Evolutionary conservation across 2,329 filamentous ascomycete genomes (phyloP).

Genomic region (Chrysoporthe austroafricana): DNA sequence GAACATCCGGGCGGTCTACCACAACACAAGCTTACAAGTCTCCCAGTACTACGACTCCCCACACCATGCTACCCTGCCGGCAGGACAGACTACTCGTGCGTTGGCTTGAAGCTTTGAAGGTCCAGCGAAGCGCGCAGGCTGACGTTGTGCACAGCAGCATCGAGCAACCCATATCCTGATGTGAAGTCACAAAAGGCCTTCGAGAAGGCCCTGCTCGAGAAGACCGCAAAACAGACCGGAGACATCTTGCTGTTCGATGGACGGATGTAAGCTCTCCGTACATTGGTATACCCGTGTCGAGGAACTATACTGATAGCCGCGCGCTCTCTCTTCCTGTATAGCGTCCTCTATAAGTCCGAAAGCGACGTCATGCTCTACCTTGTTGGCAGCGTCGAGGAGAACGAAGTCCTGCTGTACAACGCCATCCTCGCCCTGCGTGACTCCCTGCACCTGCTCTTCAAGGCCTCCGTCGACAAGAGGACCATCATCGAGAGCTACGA

Average conservation of each 20-base stretch:
- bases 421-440: constrained; percentile 90
- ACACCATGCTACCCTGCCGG: constrained; percentile 47
- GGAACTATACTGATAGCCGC: background rate
- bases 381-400: constrained; percentile 89
- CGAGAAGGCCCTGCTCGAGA: constrained; percentile 92
- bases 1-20: background rate
- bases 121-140: constrained; percentile 7
- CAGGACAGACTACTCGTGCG: constrained; percentile 34
- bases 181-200: constrained; percentile 95
- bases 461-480: constrained; percentile 97
- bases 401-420: constrained; percentile 95
- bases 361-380: constrained; percentile 96
- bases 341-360: constrained; percentile 95
- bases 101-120: constrained; percentile 29
- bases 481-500: constrained; percentile 99
- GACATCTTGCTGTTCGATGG: constrained; percentile 99
- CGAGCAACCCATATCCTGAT: constrained; percentile 78
- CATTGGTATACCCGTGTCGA: background rate
- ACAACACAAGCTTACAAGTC: constrained; percentile 20
- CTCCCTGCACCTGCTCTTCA: constrained; percentile 86
- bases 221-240: constrained; percentile 92
- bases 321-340: background rate
- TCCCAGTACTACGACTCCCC: constrained; percentile 70
- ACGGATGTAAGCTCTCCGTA: constrained; percentile 56
- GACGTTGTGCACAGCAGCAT: constrained; percentile 32